Evolutionary conservation across 1,284 basidiomycete species (phyloP).

Genomic region (Crucibulum cyathiforme): DNA sequence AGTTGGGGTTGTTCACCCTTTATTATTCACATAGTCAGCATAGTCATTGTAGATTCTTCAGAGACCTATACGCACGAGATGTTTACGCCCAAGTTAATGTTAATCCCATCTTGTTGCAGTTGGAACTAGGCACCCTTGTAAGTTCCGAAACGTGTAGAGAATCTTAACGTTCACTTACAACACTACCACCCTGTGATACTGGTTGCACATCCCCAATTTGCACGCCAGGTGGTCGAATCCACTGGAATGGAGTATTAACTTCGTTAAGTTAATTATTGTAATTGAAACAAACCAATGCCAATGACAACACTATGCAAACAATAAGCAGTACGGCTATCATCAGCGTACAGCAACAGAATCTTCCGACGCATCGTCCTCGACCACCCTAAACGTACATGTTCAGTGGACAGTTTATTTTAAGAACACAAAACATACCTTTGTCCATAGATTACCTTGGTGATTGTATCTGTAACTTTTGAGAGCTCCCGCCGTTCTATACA

Average conservation of each 20-base stretch:
- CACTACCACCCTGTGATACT: slow-evolving; percentile 48
- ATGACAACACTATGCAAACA: slow-evolving; percentile 72
- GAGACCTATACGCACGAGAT: slow-evolving; percentile 59
- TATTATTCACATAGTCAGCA: neutral
- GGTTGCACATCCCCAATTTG: slow-evolving; percentile 62
- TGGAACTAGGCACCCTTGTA: slow-evolving; percentile 38
- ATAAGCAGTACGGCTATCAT: slow-evolving; percentile 70
- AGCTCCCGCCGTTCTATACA: slow-evolving; percentile 40
- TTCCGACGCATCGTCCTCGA: slow-evolving; percentile 59
- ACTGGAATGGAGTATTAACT: slow-evolving; percentile 52
- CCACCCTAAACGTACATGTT: slow-evolving; percentile 50
- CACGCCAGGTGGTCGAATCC: slow-evolving; percentile 79
- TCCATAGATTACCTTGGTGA: slow-evolving; percentile 68
- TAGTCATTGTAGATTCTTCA: neutral
- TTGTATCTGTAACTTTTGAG: slow-evolving; percentile 62
- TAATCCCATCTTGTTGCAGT: slow-evolving; percentile 51
- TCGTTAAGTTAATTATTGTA: neutral
- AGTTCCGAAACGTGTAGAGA: neutral
- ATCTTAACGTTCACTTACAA: slow-evolving; percentile 27
- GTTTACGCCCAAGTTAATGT: slow-evolving; percentile 69
- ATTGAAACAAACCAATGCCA: slow-evolving; percentile 66
- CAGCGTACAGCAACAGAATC: slow-evolving; percentile 75
- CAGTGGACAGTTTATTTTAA: slow-evolving; percentile 1
- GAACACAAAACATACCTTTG: slow-evolving; percentile 47
- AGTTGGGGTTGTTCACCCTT: slow-evolving; percentile 88